Base-by-base conservation (phyloP, 345 rosid species). In the Anacardium occidentale region DNA sequence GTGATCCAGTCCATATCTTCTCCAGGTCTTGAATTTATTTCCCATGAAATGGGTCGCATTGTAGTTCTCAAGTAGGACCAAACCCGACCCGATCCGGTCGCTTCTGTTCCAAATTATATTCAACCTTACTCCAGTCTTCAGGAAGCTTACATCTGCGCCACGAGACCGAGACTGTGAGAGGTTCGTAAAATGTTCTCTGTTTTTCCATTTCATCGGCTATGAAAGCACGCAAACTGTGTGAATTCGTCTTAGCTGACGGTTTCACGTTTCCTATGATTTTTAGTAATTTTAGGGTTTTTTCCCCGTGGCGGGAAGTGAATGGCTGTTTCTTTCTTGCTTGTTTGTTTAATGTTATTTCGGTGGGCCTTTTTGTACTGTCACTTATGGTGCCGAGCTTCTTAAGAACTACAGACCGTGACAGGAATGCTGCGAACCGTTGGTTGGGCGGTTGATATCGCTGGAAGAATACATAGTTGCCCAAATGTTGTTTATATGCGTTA, bases 251-350 rank as follows among this genome's bases (percentile, higher is more conserved):
- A 6, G 42, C 5, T 3, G 37, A 34, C 4, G 6, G 6, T 34
- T 34, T 34, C 2, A 34, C 37, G 37, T 34, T 34, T 34, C 6
- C 2, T 5, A 34, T 34, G 37, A 34, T 34, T 34, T 34, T 47
- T 4, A 18, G 66, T 18, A 62, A 62, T 62, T 62, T 62, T 34
- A 42, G 65, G 65, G n/a, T 62, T 32, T 34, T 34, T n/a, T 34
- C n/a, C 0, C 6, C 6, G 37, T 34, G 37, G 37, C 37, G 37
- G 37, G 37, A 34, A 34, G 37, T 34, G 37, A 34, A 34, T 34
- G 42, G 42, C 8, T 37, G 42, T 37, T 37, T 37, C 42, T 37
- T 9, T 6, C 42, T 37, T 37, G 42, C 42, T 37, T 37, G 42
- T 37, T 37, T 37, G 7, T 37, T 37, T 37, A 1, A 37, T 37